Base-by-base conservation (phyloP, 768 basidiomycete genomes). In the Gyrodon lividus region DNA sequence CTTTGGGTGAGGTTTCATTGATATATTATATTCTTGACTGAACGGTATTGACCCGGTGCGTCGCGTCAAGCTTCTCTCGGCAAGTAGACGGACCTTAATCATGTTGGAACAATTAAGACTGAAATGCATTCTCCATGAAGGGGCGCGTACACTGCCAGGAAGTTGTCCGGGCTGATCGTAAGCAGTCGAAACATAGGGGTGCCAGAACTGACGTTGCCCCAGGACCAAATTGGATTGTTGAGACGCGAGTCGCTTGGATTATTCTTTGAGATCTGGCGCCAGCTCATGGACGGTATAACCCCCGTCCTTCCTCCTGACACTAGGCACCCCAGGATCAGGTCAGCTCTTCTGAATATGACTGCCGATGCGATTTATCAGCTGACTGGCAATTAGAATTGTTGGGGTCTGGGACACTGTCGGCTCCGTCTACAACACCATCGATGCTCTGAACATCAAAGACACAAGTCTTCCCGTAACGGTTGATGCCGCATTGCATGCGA, bases 401-500 rank as follows among this genome's bases (percentile, higher is more conserved):
- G 40, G 55, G 13, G 50, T 63, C 10, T 70, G 57, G 51, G 62
- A 63, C 45, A 64, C 63, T 4, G 68, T 69, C 16, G 56, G 54
- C 4, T 53, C 42, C 12, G 43, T 57, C 35, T 55, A n/a, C 19
- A 24, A 40, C 13, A 39, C 42, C 26, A 45, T 39, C 22, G 46
- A 55, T 48, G 40, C 51, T 22, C 38, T 64, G 23, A 43, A 41
- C 41, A 63, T 63, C 35, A 42, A 53, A 14, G 62, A 63, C 42
- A 60, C 43, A 16, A 49, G 41, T 10, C 44, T 62, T 41, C 54
- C 59, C 23, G 40, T 50, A 7, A 52, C 42, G 9, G 51, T 68
- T 12, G 50, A 59, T 4, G 28, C 43, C 14, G 63, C 61, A 1
- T 51, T 62, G n/a, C 68, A 70, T 44, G 64, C 61, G 5, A n/a